These are phyloP conservation scores for Penicillium glabrum DNA, from an alignment of 2,329 filamentous ascomycete genomes.

Conservation along the genomic window DNA sequence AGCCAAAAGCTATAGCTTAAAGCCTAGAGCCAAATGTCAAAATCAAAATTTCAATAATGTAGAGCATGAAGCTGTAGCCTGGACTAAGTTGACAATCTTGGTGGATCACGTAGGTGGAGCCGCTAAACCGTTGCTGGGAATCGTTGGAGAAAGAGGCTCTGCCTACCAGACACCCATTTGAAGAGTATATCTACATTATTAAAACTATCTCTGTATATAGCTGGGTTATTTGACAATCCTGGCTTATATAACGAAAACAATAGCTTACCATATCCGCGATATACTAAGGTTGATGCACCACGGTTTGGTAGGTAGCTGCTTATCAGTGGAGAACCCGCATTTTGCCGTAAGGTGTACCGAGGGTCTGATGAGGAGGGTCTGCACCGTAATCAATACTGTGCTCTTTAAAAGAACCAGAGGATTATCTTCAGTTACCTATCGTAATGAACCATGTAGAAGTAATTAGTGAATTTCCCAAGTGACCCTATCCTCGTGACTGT, in stretches of 20 bases:
- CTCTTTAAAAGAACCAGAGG: background rate
- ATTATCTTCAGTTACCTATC: background rate
- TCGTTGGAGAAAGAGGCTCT: background rate
- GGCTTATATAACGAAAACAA: background rate
- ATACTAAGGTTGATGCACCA: background rate
- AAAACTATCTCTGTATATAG: background rate
- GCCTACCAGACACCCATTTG: background rate
- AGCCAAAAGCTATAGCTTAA: background rate
- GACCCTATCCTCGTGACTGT: slow-evolving; percentile 15
- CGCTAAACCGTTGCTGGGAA: background rate
- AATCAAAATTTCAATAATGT: background rate
- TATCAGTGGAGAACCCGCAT: slow-evolving; percentile 1
- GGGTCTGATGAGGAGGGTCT: background rate
- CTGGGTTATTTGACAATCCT: background rate
- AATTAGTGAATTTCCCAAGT: background rate
- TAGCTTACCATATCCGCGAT: background rate
- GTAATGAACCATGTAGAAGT: background rate
- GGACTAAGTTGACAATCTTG: background rate
- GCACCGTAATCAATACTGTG: background rate
- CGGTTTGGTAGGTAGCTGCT: background rate
- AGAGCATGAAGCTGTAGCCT: background rate
- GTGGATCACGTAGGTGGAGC: background rate
- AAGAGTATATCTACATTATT: background rate
- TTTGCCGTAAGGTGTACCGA: slow-evolving; percentile 1
- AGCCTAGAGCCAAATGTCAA: background rate